Base-by-base conservation (phyloP, 2,329 filamentous ascomycete species). In the Tolypocladium cylindrosporum region DNA sequence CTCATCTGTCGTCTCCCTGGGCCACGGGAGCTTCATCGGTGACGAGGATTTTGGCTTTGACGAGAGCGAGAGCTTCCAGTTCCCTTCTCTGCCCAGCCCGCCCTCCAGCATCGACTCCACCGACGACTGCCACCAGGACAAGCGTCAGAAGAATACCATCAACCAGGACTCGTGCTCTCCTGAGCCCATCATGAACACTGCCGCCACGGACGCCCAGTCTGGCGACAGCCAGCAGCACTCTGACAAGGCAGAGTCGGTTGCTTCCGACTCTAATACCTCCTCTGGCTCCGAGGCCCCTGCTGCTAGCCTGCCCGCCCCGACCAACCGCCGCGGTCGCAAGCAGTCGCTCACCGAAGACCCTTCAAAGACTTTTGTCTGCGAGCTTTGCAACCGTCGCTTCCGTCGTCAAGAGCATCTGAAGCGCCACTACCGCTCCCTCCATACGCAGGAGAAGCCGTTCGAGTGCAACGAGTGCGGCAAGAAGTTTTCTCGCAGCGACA, bases 371-470 rank as follows among this genome's bases (percentile, higher is more conserved):
- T 99, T 97, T 63, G 90, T 96, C 60, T 99, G 94, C 78, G 91
- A 92, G 58, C 83, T 97, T 27, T 99, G 94, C 86, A 93, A 91
- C 68, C 91, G 94, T 63, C 90, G 94, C 61, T 99, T 99, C 88
- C 89, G 94, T 62, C 90, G 94, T 62, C 94, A 99, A 76, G 94
- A 99, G 75, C 94, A 99, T 71, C 85, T 99, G 60, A 99, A 99
- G 86, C 90, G 94, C 62, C 94, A 99, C 80, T 96, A 96, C 81
- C 88, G 94, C 66, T 97, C 94, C 59, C 90, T 99, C 54, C 94
- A 99, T 81, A 99, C 94, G 1, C 88, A 96, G 70, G 94, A 97
- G 72, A 99, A 97, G 86, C 94, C 94, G 6, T 99, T 97, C 68
- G 91, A 96, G 77, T 99, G 94, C 81, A 84, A 86, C 64, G 93